These are phyloP conservation scores for Teratosphaeria viscida DNA, from an alignment of 2,329 filamentous ascomycete species.

Conservation along the genomic window DNA sequence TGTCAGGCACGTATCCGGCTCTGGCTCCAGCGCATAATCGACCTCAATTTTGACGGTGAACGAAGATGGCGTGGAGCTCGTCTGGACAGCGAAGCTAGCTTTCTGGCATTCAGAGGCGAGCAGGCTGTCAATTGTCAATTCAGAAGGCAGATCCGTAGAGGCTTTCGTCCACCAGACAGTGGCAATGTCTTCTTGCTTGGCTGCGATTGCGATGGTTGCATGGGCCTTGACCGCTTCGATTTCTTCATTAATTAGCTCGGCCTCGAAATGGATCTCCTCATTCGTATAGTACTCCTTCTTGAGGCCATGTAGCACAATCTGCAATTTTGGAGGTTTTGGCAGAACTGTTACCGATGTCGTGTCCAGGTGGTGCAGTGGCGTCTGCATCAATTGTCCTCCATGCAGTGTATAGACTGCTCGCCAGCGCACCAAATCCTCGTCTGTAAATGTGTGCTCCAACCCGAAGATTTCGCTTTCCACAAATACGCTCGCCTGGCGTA, in stretches of 20 bases:
- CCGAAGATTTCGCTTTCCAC: conserved; percentile 57
- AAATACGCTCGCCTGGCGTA: conserved; percentile 52
- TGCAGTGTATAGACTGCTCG: conserved; percentile 4
- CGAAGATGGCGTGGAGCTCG: neutral
- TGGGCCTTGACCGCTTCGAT: conserved; percentile 65
- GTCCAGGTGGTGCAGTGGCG: conserved; percentile 30
- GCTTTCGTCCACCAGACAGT: conserved; percentile 18
- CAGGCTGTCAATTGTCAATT: conserved; percentile 27
- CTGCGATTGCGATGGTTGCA: conserved; percentile 44
- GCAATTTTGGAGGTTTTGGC: conserved; percentile 86
- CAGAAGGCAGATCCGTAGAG: conserved; percentile 6
- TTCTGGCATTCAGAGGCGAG: conserved; percentile 42
- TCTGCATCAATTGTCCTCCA: conserved; percentile 7
- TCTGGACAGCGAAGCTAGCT: neutral
- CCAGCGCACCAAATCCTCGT: conserved; percentile 2
- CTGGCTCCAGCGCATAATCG: conserved; percentile 67
- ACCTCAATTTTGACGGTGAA: conserved; percentile 58
- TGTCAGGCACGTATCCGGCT: conserved; percentile 68
- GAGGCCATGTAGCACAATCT: conserved; percentile 55
- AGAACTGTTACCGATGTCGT: conserved; percentile 57
- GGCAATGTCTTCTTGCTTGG: conserved; percentile 2
- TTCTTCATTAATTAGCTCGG: conserved; percentile 73
- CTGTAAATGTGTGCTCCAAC: conserved; percentile 53
- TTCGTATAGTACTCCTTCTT: conserved; percentile 73
- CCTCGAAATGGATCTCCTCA: conserved; percentile 57